Evolutionary conservation across 2,329 filamentous ascomycete species (phyloP).

Genomic region (Paraconiothyrium sp.): DNA sequence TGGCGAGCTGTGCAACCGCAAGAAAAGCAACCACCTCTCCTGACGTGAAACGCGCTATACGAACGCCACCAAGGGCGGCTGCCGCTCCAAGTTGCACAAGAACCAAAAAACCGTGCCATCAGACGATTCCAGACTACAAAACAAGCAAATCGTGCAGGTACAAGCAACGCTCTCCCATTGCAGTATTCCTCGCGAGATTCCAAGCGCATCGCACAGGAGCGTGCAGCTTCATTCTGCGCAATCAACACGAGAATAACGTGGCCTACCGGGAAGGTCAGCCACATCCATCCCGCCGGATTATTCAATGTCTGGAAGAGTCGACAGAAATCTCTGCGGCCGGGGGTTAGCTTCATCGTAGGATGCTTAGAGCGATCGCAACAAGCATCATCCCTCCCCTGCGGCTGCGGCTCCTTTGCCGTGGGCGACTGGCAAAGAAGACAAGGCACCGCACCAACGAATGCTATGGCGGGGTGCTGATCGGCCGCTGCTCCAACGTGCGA

Average conservation of each 20-base stretch:
- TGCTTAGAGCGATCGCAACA: not conserved
- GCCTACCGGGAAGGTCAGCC: constrained; percentile 13
- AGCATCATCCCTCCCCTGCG: constrained; percentile 12
- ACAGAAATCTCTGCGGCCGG: constrained; percentile 7
- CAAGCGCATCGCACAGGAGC: not conserved
- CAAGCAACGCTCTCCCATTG: not conserved
- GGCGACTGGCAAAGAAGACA: not conserved
- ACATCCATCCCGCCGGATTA: constrained; percentile 7
- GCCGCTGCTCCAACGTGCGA: constrained; percentile 3
- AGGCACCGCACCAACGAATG: not conserved
- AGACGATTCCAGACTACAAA: not conserved
- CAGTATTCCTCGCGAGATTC: constrained; percentile 4
- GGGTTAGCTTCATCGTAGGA: not conserved
- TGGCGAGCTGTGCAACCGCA: constrained; percentile 1
- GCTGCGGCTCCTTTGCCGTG: constrained; percentile 10
- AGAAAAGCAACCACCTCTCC: constrained; percentile 12
- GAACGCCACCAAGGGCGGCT: constrained; percentile 1
- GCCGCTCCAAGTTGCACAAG: constrained; percentile 6
- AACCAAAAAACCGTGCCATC: not conserved
- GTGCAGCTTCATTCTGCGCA: not conserved
- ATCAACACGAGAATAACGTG: constrained; percentile 11
- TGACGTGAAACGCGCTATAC: constrained; percentile 14
- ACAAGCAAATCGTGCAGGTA: constrained; percentile 1
- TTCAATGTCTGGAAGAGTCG: not conserved
- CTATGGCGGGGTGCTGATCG: constrained; percentile 3